Evolutionary conservation across 176 grass and related monocot genomes (phyloP), one percentile per base, ranked within the genome.

Genomic region (Ananas comosus): DNA sequence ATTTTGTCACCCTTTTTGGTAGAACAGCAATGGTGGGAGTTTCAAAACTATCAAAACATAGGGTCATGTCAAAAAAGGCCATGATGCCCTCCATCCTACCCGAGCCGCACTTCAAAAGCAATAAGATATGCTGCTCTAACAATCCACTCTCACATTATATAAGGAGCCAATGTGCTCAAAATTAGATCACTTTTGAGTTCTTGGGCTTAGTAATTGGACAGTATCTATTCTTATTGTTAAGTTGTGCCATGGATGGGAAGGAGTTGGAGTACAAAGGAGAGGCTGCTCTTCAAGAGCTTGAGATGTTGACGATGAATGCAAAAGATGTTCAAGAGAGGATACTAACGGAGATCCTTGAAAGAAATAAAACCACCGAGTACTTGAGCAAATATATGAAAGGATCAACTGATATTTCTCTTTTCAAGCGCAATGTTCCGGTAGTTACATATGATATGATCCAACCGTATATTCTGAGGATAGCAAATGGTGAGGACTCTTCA

Each of bases 331-430:
- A 92, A 75, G 82, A 88, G 42, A 52, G 53, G 67, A 78, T 85
- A 53, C 73, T 92, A 69, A 80, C 21, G 16, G 78, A 92, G 54
- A 88, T 92, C 29, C 79, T 92, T 21, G 75, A 70, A 57, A 82
- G 86, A 69, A 92, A 92, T 85, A 73, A 75, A 12, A 65, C 64
- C 63, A 92, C 82, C 11, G 82, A 92, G 64, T 92, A 92, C 79
- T 72, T 88, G 25, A 78, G 70, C 13, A 85, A 85, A 69, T 79
- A 85, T 70, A 88, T 92, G 89, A 80, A 85, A 53, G 85, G 82
- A 27, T 82, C 79, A 68, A 70, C 28, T 23, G 71, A 83, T 64
- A 85, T 80, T 80, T 85, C 79, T 74, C 66, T 69, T 50, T 92
- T 85, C 79, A 85, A 78, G 74, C 52, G 66, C 51, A 67, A 71